phyloP scores from a whole-genome alignment of 148 eudicot species.

The Salicornia ramosissima region DNA sequence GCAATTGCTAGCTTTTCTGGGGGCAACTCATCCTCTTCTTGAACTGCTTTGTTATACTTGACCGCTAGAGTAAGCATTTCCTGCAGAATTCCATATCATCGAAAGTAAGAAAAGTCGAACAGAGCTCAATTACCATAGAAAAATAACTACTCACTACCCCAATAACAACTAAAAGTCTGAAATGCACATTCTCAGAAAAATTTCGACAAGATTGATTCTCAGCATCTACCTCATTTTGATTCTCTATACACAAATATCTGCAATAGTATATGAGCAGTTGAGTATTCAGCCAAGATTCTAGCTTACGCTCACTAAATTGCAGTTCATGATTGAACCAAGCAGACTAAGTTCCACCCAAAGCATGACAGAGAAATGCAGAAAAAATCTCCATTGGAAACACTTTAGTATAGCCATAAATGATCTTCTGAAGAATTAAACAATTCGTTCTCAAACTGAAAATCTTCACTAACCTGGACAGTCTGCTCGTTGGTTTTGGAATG shows the following conservation, averaged over 20 bases:
- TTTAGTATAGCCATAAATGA: background rate
- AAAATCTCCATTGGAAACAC: too few species aligned
- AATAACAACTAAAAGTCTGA: background rate
- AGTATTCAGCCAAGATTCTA: too few species aligned
- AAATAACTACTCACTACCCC: background rate
- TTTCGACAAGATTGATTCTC: too few species aligned
- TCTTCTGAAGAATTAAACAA: background rate
- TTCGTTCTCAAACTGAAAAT: background rate
- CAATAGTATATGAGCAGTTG: too few species aligned
- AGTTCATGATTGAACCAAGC: too few species aligned
- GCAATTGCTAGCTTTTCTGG: slow-evolving; percentile 95
- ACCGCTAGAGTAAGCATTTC: slow-evolving; percentile 83
- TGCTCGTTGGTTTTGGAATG: slow-evolving; percentile 97
- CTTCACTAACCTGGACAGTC: slow-evolving; percentile 72
- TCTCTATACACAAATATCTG: too few species aligned
- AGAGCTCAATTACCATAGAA: background rate
- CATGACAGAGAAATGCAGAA: background rate
- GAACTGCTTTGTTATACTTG: slow-evolving; percentile 93
- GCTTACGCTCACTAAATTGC: too few species aligned
- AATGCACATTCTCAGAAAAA: background rate
- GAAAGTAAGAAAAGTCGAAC: too few species aligned
- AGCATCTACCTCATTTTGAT: too few species aligned
- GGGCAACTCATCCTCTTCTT: slow-evolving; percentile 87
- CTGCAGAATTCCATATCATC: slow-evolving; percentile 43
- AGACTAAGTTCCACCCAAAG: too few species aligned